Evolutionary conservation across 768 basidiomycete genomes (phyloP).

Genomic region (Agaricus bisporus): DNA sequence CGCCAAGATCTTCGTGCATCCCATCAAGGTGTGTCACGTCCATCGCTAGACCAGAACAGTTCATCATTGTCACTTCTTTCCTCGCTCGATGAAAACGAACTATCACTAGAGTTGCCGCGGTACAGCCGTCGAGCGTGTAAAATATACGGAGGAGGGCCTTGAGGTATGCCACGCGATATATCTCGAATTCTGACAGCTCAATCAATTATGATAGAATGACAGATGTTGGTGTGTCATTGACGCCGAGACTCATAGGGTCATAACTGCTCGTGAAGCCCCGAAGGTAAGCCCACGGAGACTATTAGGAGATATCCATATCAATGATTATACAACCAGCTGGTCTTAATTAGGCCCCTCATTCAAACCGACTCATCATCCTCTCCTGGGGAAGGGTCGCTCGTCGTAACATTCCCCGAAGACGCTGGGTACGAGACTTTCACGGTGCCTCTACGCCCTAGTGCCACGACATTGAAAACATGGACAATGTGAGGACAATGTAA

Average conservation of each 20-base stretch:
- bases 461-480: conserved; percentile 47
- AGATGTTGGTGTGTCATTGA: conserved; percentile 68
- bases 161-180: conserved; percentile 35
- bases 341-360: conserved; percentile 57
- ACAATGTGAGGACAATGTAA: conserved; percentile 36
- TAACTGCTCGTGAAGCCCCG: conserved; percentile 62
- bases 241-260: conserved; percentile 39
- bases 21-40: conserved; percentile 49
- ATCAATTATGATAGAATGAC: conserved; percentile 47
- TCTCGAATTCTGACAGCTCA: background rate
- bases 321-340: conserved; percentile 38
- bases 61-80: background rate
- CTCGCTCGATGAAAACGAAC: background rate
- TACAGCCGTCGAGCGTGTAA: conserved; percentile 48
- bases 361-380: conserved; percentile 34
- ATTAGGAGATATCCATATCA: background rate
- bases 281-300: conserved; percentile 34
- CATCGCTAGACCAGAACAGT: too few species aligned
- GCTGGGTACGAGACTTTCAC: conserved; percentile 52
- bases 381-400: conserved; percentile 41
- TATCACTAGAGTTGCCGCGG: conserved; percentile 61
- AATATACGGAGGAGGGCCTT: conserved; percentile 56
- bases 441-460: conserved; percentile 52
- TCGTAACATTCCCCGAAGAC: conserved; percentile 54
- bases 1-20: conserved; percentile 57